phyloP scores from a whole-genome alignment of 768 basidiomycete genomes.

The Boletus insuetus region DNA sequence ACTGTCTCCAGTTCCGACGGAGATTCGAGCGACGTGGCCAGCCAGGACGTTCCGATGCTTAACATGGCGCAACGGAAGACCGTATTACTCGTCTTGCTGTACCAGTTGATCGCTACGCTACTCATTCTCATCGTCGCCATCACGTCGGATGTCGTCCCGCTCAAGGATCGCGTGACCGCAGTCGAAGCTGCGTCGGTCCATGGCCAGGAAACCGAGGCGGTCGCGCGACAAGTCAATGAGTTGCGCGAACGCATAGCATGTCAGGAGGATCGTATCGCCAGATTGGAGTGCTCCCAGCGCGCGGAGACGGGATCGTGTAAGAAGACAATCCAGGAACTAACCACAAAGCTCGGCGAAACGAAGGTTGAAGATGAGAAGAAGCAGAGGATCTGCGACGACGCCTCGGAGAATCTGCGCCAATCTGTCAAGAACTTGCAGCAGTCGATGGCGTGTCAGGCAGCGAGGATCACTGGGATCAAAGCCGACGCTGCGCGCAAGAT shows the following conservation, averaged over 20 bases:
- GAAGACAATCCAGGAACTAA: conserved; percentile 14
- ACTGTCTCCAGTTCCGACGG: neutral
- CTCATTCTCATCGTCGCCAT: conserved; percentile 1
- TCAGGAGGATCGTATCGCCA: conserved; percentile 13
- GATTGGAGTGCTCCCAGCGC: conserved; percentile 7
- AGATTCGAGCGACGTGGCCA: neutral
- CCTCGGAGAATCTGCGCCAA: conserved; percentile 1
- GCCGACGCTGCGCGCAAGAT: conserved; percentile 19
- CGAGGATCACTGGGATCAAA: conserved; percentile 12
- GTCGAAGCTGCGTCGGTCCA: conserved; percentile 6
- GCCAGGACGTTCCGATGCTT: neutral
- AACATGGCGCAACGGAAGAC: conserved; percentile 1
- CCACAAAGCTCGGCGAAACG: neutral
- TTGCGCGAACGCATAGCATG: conserved; percentile 7
- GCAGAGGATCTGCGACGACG: neutral
- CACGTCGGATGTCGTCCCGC: conserved; percentile 11
- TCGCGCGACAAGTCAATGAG: conserved; percentile 6
- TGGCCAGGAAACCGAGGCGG: neutral
- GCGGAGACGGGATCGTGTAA: neutral
- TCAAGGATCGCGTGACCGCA: conserved; percentile 17
- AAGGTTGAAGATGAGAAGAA: conserved; percentile 8
- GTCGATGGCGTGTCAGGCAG: conserved; percentile 13
- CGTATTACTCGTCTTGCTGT: conserved; percentile 3
- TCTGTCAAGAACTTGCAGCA: conserved; percentile 1
- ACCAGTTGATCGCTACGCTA: conserved; percentile 2